A percentile compares a stretch with the other conserved stretches of the same genome.
Conservation (phyloP, 495 filamentous ascomycete species). For the Penicillium angulare region DNA sequence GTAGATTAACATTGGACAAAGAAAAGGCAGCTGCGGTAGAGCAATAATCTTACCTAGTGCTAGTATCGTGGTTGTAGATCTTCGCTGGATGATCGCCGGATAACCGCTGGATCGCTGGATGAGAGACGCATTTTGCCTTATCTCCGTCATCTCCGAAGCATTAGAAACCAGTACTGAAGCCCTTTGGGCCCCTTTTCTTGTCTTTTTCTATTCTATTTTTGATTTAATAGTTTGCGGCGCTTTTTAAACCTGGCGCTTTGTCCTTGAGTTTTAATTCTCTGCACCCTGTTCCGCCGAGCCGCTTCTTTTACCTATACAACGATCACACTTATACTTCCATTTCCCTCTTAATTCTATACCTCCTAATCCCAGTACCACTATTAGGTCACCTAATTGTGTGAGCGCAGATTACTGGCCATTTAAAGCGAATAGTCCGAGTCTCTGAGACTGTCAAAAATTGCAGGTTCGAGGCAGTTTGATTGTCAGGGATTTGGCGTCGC, state of each 20-base stretch:
- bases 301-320: not conserved
- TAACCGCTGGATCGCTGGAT: not conserved
- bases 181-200: not conserved
- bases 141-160: conserved; percentile 33
- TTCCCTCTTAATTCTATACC: not conserved
- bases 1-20: too few species aligned
- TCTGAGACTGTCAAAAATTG: not conserved
- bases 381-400: not conserved
- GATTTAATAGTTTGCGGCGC: conserved; percentile 2
- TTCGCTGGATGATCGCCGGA: not conserved
- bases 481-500: not conserved
- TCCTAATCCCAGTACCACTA: not conserved
- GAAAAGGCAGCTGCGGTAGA: too few species aligned
- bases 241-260: not conserved
- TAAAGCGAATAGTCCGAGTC: not conserved
- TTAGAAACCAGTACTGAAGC: conserved; percentile 21
- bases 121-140: conserved; percentile 10
- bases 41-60: not conserved
- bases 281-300: not conserved
- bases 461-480: not conserved
- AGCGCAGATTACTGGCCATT: not conserved
- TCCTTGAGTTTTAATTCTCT: conserved; percentile 7
- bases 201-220: conserved; percentile 3
- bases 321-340: not conserved
- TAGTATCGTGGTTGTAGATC: not conserved